Conservation (phyloP, 805 yeast species). For the Lipomyces spencermartinsiae region DNA sequence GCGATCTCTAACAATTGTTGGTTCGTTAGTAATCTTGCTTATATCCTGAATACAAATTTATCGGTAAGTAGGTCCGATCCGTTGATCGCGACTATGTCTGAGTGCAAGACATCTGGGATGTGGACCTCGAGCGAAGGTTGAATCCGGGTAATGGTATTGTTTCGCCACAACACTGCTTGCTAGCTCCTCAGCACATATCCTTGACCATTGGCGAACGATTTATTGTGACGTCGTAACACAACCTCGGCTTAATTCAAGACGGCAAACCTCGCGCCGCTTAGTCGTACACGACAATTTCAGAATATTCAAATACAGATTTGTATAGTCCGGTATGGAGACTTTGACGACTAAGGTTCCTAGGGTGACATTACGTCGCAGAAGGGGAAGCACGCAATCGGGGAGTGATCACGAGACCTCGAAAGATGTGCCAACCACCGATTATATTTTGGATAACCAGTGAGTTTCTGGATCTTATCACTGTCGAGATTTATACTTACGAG, state of each 20-base stretch:
- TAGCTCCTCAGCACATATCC: background rate
- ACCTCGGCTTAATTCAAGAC: too few species aligned
- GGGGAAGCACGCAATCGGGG: slow-evolving; percentile 25
- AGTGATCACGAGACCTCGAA: slow-evolving; percentile 32
- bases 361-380: slow-evolving; percentile 16
- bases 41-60: background rate
- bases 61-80: background rate
- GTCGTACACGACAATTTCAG: too few species aligned
- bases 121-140: too few species aligned
- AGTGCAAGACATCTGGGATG: background rate
- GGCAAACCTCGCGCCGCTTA: too few species aligned
- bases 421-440: slow-evolving; percentile 27
- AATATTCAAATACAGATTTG: background rate
- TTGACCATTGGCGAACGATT: too few species aligned
- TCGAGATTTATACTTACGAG: background rate
- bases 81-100: background rate
- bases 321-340: background rate
- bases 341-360: background rate
- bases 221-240: too few species aligned
- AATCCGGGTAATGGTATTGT: background rate
- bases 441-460: slow-evolving; percentile 25
- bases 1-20: background rate
- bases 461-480: background rate
- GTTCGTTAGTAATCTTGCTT: slow-evolving; percentile 18
- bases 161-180: background rate